These are phyloP conservation scores for Darksidea phi DNA, from an alignment of 495 filamentous ascomycete species.

Conservation along the genomic window DNA sequence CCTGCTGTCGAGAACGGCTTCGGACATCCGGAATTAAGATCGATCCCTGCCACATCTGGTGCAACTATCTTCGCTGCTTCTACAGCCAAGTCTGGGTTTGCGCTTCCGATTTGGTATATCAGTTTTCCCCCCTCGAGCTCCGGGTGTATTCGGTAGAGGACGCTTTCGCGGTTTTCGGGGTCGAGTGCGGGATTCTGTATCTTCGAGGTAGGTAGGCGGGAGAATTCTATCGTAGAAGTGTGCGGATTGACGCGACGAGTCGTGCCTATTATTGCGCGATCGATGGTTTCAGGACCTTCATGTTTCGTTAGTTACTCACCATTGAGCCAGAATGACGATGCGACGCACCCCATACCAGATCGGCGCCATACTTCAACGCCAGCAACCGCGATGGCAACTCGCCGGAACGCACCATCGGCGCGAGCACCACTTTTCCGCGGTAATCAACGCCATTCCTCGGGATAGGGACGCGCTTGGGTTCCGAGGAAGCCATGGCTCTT, in stretches of 20 bases:
- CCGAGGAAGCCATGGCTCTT: slow-evolving; percentile 36
- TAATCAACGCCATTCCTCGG: slow-evolving; percentile 89
- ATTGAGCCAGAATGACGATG: no score
- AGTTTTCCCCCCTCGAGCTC: slow-evolving; percentile 66
- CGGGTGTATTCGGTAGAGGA: slow-evolving; percentile 84
- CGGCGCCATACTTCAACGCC: slow-evolving; percentile 90
- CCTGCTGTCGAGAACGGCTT: slow-evolving; percentile 90
- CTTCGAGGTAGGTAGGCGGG: slow-evolving; percentile 71
- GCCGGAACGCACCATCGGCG: slow-evolving; percentile 95
- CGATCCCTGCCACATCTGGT: slow-evolving; percentile 83
- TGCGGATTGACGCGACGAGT: slow-evolving; percentile 69
- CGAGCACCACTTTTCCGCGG: slow-evolving; percentile 86
- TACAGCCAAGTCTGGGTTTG: slow-evolving; percentile 75
- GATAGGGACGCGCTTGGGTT: slow-evolving; percentile 69
- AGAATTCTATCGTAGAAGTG: slow-evolving; percentile 79
- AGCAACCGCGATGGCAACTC: slow-evolving; percentile 86
- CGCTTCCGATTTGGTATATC: slow-evolving; percentile 89
- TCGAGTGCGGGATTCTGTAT: slow-evolving; percentile 47
- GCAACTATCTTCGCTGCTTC: slow-evolving; percentile 80
- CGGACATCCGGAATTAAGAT: slow-evolving; percentile 95
- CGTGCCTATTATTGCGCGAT: slow-evolving; percentile 84
- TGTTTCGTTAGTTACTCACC: slow-evolving; percentile 16
- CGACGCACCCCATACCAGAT: slow-evolving; percentile 82
- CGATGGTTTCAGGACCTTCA: slow-evolving; percentile 85
- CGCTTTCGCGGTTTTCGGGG: slow-evolving; percentile 56